phyloP scores from a whole-genome alignment of 768 basidiomycete genomes.

The Neoboletus subvelutipes region DNA sequence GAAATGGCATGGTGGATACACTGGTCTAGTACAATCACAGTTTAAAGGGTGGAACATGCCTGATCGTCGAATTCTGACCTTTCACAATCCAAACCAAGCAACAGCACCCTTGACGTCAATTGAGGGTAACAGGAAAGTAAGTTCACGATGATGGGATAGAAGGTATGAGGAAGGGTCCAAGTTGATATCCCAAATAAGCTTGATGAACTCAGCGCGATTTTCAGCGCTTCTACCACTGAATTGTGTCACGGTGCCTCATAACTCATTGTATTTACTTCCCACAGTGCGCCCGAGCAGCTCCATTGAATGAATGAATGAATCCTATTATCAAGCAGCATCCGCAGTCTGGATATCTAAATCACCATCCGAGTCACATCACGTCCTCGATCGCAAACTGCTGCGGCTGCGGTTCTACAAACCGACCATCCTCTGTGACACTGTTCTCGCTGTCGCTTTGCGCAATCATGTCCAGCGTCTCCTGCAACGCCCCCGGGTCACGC shows the following conservation, averaged over 20 bases:
- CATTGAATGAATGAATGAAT: no score
- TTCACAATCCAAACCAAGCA: not conserved
- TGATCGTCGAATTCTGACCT: not conserved
- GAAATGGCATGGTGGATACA: not conserved
- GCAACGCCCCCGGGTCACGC: conserved; percentile 5
- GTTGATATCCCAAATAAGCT: not conserved
- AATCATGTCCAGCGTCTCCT: conserved; percentile 15
- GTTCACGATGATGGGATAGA: not conserved
- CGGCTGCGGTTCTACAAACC: not conserved
- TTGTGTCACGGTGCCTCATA: no score
- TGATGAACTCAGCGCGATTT: not conserved
- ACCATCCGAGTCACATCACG: conserved; percentile 11
- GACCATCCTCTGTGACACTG: not conserved
- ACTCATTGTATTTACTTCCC: no score
- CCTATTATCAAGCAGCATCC: no score
- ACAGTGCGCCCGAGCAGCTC: no score
- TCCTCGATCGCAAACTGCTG: conserved; percentile 1
- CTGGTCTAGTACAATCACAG: not conserved
- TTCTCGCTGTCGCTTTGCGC: not conserved
- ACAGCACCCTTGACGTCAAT: not conserved
- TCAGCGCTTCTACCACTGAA: no score
- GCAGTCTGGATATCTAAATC: no score
- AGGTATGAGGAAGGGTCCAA: not conserved
- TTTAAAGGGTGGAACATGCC: not conserved
- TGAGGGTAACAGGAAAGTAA: not conserved